A percentile compares a stretch with the other conserved stretches of the same genome.
Evolutionary conservation across 306 rosid species (phyloP).

Genomic region (Gynostemma pentaphyllum): DNA sequence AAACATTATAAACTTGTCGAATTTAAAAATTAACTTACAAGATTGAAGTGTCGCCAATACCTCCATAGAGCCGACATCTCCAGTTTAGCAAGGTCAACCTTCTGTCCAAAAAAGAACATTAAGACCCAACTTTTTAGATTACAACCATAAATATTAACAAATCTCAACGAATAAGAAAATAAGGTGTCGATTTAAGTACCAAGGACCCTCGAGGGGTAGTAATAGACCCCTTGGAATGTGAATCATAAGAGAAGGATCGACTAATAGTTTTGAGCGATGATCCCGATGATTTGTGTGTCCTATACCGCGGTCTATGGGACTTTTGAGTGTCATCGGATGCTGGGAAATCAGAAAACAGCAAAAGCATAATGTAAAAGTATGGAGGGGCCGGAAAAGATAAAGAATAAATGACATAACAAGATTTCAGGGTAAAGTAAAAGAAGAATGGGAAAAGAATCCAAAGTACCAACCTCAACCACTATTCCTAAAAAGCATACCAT

Average conservation of each 20-base stretch:
- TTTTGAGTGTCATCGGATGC: slow-evolving; percentile 90
- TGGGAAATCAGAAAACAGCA: slow-evolving; percentile 26
- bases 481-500: not conserved
- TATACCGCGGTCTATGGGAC: slow-evolving; percentile 76
- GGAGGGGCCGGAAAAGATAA: not conserved
- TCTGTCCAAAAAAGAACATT: too few relatives aligned
- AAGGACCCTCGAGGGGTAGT: slow-evolving; percentile 60
- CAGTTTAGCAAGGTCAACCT: too few relatives aligned
- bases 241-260: slow-evolving; percentile 81
- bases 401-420: slow-evolving; percentile 24
- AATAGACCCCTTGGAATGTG: slow-evolving; percentile 84
- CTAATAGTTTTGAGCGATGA: slow-evolving; percentile 69
- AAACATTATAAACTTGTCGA: too few relatives aligned
- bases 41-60: too few relatives aligned
- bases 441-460: slow-evolving; percentile 52
- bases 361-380: slow-evolving; percentile 23
- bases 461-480: slow-evolving; percentile 35
- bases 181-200: too few relatives aligned
- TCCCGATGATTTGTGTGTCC: slow-evolving; percentile 76
- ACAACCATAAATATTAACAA: too few relatives aligned
- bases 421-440: slow-evolving; percentile 37
- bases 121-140: too few relatives aligned
- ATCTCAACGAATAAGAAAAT: too few relatives aligned
- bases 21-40: too few relatives aligned
- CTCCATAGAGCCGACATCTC: too few relatives aligned